Conservation (phyloP, 169 alveolate species). For the Plasmodium fragile region DNA sequence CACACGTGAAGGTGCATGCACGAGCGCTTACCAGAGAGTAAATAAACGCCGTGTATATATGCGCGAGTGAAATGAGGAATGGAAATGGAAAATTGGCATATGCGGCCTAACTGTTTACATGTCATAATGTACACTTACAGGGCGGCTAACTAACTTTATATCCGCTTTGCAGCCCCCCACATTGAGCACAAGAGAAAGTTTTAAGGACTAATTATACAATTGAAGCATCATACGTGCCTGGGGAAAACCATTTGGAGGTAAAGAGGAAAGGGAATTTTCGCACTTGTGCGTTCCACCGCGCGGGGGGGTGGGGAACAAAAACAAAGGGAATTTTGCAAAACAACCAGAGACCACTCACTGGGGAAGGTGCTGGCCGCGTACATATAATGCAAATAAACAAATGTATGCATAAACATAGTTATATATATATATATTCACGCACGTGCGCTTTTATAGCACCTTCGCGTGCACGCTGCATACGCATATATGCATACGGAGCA, state of each 20-base stretch:
- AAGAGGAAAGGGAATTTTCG: background rate
- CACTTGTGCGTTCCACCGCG: background rate
- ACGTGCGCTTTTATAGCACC: background rate
- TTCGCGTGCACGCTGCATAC: background rate
- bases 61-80: background rate
- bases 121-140: background rate
- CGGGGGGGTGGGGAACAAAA: background rate
- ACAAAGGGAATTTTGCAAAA: background rate
- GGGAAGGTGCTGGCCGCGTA: background rate
- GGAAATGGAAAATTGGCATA: background rate
- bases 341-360: background rate
- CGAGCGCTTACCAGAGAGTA: background rate
- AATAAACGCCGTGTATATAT: background rate
- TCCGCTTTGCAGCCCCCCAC: background rate
- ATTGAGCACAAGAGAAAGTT: background rate
- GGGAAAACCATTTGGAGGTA: background rate
- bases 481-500: background rate
- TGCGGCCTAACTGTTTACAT: background rate
- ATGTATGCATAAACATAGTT: background rate
- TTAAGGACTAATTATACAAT: background rate
- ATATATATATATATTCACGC: background rate
- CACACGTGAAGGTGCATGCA: background rate
- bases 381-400: background rate
- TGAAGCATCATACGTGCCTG: background rate
- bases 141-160: background rate